Evolutionary conservation across 2,329 filamentous ascomycete genomes (phyloP).

Genomic region (Diaporthe helianthi): DNA sequence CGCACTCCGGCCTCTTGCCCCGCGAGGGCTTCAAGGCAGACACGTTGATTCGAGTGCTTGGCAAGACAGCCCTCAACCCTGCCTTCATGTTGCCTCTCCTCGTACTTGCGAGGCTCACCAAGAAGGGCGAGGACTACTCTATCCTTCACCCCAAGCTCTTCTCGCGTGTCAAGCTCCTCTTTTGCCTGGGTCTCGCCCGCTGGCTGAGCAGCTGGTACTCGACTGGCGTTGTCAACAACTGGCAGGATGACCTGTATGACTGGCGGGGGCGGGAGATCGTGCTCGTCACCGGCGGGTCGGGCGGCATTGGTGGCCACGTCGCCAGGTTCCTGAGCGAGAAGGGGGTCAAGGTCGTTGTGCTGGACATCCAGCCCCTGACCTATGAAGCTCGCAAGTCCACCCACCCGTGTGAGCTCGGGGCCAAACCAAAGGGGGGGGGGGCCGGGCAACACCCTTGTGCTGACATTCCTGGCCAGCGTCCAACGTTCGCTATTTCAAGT

Average conservation of each 20-base stretch:
- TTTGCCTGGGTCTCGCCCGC: conserved; percentile 59
- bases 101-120: conserved; percentile 69
- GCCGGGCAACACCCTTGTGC: not conserved
- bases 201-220: conserved; percentile 60
- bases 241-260: conserved; percentile 61
- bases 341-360: conserved; percentile 71
- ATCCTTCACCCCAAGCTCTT: conserved; percentile 59
- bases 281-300: conserved; percentile 76
- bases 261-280: conserved; percentile 73
- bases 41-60: conserved; percentile 63
- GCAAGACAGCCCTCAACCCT: conserved; percentile 69
- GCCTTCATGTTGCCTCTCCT: conserved; percentile 68
- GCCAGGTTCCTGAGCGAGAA: conserved; percentile 70
- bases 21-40: conserved; percentile 68
- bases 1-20: conserved; percentile 60
- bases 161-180: conserved; percentile 59
- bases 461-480: conserved; percentile 41
- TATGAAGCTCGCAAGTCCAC: conserved; percentile 55
- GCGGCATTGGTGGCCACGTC: conserved; percentile 74
- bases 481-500: conserved; percentile 72
- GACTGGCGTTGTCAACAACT: conserved; percentile 56
- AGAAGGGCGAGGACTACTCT: conserved; percentile 62
- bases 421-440: too few species aligned
- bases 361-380: conserved; percentile 71
- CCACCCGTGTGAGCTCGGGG: not conserved